Evolutionary conservation across 176 grass and related monocot genomes (phyloP).

Genomic region (Chrysopogon serrulatus): DNA sequence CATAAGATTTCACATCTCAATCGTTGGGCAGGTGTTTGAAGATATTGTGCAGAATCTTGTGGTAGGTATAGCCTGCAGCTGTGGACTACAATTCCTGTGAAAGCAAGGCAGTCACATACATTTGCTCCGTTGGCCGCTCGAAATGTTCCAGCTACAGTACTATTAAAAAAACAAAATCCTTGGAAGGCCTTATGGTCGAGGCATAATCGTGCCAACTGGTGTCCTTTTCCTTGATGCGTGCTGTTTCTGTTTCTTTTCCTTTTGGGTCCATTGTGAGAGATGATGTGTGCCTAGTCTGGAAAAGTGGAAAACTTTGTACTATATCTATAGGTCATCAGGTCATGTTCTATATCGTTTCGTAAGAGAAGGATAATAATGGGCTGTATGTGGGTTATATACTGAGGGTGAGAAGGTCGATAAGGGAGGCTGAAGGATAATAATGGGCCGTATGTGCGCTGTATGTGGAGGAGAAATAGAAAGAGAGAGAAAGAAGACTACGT

Average conservation of each 20-base stretch:
- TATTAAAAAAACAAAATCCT: not conserved
- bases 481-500: too few relatives aligned
- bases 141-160: not conserved
- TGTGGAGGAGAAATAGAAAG: too few relatives aligned
- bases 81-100: not conserved
- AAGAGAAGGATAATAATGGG: too few relatives aligned
- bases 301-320: too few relatives aligned
- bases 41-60: not conserved
- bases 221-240: not conserved
- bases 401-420: too few relatives aligned
- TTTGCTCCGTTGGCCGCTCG: not conserved
- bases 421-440: too few relatives aligned
- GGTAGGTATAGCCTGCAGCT: not conserved
- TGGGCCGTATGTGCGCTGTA: too few relatives aligned
- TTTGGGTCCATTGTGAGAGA: too few relatives aligned
- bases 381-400: too few relatives aligned
- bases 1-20: not conserved
- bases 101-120: not conserved
- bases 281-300: too few relatives aligned
- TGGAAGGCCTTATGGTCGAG: not conserved
- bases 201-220: not conserved
- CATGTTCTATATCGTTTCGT: too few relatives aligned
- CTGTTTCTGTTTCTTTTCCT: not conserved
- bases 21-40: not conserved
- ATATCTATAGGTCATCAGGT: too few relatives aligned